phyloP scores from a whole-genome alignment of 2,329 filamentous ascomycete species.

The Taxawa tesnikishii region DNA sequence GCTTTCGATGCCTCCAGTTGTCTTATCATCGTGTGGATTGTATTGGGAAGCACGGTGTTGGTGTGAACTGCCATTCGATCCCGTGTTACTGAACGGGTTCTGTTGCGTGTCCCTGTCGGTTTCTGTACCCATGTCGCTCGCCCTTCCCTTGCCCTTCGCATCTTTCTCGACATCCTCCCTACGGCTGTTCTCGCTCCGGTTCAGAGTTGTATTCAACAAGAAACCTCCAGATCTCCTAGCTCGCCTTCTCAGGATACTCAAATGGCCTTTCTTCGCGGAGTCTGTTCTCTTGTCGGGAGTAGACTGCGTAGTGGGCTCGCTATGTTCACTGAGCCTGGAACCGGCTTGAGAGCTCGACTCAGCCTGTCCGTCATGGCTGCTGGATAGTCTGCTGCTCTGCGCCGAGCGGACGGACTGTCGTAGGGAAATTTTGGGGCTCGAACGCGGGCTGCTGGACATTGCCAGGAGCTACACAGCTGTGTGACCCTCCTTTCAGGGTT shows the following conservation, averaged over 20 bases:
- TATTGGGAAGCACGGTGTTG: not conserved
- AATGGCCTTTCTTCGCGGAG: not conserved
- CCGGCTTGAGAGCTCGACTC: not conserved
- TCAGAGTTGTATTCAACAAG: slow-evolving; percentile 11
- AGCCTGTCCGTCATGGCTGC: not conserved
- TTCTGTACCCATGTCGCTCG: too few species aligned
- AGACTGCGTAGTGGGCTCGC: not conserved
- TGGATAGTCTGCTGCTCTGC: not conserved
- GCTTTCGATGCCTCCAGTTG: not conserved
- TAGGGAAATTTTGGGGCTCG: not conserved
- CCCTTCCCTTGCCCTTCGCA: slow-evolving; percentile 6
- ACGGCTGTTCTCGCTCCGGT: not conserved
- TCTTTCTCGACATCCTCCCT: slow-evolving; percentile 2
- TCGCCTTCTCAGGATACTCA: slow-evolving; percentile 4
- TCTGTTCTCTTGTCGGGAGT: too few species aligned
- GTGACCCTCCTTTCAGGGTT: too few species aligned
- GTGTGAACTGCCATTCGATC: not conserved
- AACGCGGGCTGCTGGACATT: not conserved
- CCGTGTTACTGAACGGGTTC: slow-evolving; percentile 1
- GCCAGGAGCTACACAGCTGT: too few species aligned
- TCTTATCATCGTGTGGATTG: slow-evolving; percentile 1
- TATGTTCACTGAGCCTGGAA: not conserved
- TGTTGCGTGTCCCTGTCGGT: too few species aligned
- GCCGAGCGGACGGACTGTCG: not conserved
- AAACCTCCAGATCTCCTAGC: slow-evolving; percentile 27